Evolutionary conservation across 805 yeast species (phyloP), one percentile per base, ranked within the genome.

Genomic region (Kregervanrija fluxuum): DNA sequence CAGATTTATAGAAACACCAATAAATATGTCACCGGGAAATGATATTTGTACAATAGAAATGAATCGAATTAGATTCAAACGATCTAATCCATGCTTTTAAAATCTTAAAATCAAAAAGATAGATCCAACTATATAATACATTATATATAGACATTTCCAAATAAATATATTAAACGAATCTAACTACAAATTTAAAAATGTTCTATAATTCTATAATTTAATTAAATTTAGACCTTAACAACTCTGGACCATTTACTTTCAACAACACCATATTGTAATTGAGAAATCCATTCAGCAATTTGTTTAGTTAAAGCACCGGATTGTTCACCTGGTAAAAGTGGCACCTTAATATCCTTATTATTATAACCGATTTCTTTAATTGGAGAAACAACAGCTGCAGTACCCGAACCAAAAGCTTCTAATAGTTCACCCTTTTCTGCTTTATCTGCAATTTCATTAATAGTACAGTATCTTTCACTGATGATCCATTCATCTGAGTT

Each of bases 301-400:
- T 78, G 70, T 60, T 77, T 79, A 41, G 98, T 88, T 61, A 91
- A 70, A 50, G 74, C 79, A 59, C 95, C 95, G 40, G 73, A 71
- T 62, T 88, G 83, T 63, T 84, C 80, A 49, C 95, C 96, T 46
- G 75, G 79, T 48, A 80, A 77, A 52, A 87, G 66, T 49, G 98
- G 98, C 40, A 91, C 91, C 5, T 68, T 52, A 54, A 91, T 87
- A 48, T 74, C 76, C 59, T 80, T 64, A 42, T 82, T 95, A 48
- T 75, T 71, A 80, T 80, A 91, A 47, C 89, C 90, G 60, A 91
- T 87, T 57, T 76, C 85, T 66, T 84, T 80, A 61, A 91, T 88
- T 55, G 98, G 98, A 33, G 95, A 80, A 38, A 93, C 98, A 60
- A 91, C 80, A 37, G 97, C 98, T 48, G 99, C 98, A 46, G 99